These are phyloP conservation scores for Bipolaris victoriae DNA, from an alignment of 2,329 filamentous ascomycete species.

Conservation along the genomic window DNA sequence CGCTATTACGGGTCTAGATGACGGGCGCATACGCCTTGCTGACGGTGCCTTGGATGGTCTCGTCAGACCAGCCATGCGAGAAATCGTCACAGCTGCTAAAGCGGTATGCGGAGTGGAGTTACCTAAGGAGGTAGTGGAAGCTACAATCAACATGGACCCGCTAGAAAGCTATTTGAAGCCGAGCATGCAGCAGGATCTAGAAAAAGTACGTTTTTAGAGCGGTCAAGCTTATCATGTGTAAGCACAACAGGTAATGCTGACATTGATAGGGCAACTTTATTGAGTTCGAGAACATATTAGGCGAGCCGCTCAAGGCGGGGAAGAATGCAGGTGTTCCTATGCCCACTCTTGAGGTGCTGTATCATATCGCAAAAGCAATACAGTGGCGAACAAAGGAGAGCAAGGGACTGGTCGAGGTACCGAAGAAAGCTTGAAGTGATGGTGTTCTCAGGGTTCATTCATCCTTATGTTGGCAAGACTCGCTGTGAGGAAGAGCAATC, in stretches of 20 bases:
- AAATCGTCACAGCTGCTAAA: conserved; percentile 57
- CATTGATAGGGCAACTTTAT: conserved; percentile 57
- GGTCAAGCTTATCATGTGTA: background rate
- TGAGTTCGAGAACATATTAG: conserved; percentile 63
- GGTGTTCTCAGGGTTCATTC: background rate
- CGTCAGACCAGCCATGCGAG: conserved; percentile 61
- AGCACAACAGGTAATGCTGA: background rate
- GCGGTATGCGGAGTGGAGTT: conserved; percentile 52
- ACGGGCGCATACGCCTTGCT: conserved; percentile 57
- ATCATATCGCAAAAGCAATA: conserved; percentile 56
- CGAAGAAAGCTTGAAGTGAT: conserved; percentile 10
- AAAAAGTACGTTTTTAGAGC: conserved; percentile 48
- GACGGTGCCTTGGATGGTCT: conserved; percentile 55
- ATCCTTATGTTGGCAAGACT: background rate
- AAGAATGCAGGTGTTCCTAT: conserved; percentile 56
- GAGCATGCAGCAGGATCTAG: conserved; percentile 62
- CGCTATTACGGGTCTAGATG: conserved; percentile 60
- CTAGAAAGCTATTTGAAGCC: conserved; percentile 58
- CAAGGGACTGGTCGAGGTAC: conserved; percentile 49
- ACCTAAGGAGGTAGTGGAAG: conserved; percentile 52
- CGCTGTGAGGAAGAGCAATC: background rate
- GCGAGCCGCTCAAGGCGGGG: conserved; percentile 62
- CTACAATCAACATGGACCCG: conserved; percentile 58
- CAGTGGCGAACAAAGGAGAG: conserved; percentile 58
- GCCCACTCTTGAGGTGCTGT: conserved; percentile 58